Conservation (phyloP, 2,329 filamentous ascomycete species). For the Magnaporthiopsis rhizophila region DNA sequence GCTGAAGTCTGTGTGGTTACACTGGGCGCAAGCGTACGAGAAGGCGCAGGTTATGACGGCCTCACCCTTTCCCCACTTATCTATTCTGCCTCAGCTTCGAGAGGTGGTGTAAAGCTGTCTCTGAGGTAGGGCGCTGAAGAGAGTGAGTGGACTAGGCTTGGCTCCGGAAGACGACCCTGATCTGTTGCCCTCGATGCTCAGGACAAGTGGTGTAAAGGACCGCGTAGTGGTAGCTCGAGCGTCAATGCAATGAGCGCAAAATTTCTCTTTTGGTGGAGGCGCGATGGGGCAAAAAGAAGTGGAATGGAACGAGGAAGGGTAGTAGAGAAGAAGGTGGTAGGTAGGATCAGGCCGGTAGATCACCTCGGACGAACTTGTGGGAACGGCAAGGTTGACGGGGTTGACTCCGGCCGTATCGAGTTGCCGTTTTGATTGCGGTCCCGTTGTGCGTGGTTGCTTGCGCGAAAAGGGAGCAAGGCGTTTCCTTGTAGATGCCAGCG, state of each 20-base stretch:
- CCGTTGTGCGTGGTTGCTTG: background rate
- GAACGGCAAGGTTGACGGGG: background rate
- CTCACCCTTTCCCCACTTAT: background rate
- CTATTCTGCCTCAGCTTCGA: background rate
- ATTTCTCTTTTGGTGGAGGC: background rate
- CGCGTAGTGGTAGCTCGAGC: background rate
- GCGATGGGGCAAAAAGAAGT: background rate
- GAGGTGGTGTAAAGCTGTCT: too few relatives aligned
- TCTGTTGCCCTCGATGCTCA: background rate
- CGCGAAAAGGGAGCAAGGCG: background rate
- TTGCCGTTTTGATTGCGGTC: background rate
- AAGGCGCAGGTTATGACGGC: background rate
- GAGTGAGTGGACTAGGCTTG: too few relatives aligned
- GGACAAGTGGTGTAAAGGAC: background rate
- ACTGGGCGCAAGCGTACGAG: background rate
- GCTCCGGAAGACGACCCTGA: too few relatives aligned
- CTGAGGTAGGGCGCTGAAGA: too few relatives aligned
- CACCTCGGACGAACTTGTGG: background rate
- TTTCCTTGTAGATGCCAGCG: background rate
- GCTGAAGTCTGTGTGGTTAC: background rate
- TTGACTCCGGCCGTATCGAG: background rate
- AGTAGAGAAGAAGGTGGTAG: background rate
- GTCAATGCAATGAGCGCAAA: background rate
- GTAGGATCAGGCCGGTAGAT: background rate
- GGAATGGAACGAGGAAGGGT: background rate